Conservation (phyloP, 1,284 basidiomycete genomes). For the Malassezia psittaci region DNA sequence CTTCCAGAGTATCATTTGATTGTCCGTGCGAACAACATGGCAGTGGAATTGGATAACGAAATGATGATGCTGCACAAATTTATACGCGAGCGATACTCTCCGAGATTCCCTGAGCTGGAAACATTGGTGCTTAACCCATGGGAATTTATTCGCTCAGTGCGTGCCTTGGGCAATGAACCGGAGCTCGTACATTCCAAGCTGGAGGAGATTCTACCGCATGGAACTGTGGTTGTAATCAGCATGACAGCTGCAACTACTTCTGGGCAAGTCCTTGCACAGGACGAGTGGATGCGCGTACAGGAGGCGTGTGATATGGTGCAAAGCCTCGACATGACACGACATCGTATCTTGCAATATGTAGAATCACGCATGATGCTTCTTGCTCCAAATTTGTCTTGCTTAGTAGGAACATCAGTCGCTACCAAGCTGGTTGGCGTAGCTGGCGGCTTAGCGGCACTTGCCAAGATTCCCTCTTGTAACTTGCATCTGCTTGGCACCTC, state of each 20-base stretch:
- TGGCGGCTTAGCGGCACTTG: slow-evolving; percentile 77
- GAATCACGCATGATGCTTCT: slow-evolving; percentile 96
- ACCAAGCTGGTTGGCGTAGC: slow-evolving; percentile 95
- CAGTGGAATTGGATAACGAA: slow-evolving; percentile 97
- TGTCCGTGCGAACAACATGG: slow-evolving; percentile 92
- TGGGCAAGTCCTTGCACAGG: slow-evolving; percentile 62
- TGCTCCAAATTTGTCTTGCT: slow-evolving; percentile 92
- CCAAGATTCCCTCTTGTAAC: slow-evolving; percentile 91
- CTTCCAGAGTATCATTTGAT: slow-evolving; percentile 94
- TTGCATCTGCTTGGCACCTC: slow-evolving; percentile 92
- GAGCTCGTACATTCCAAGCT: slow-evolving; percentile 71
- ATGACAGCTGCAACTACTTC: slow-evolving; percentile 78
- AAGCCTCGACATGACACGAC: slow-evolving; percentile 73
- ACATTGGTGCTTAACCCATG: slow-evolving; percentile 81
- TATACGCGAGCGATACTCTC: slow-evolving; percentile 92
- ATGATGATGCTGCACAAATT: slow-evolving; percentile 97
- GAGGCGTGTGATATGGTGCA: slow-evolving; percentile 78
- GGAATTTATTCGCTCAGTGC: slow-evolving; percentile 84
- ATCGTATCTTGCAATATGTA: slow-evolving; percentile 90
- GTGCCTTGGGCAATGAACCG: slow-evolving; percentile 67
- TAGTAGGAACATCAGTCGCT: slow-evolving; percentile 94
- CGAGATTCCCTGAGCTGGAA: slow-evolving; percentile 93
- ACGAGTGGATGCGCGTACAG: slow-evolving; percentile 69
- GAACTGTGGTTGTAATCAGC: slow-evolving; percentile 87
- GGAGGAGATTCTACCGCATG: slow-evolving; percentile 70